A percentile compares a stretch with the other conserved stretches of the same genome.
These are phyloP conservation scores for Acer saccharum DNA, from an alignment of 345 rosid genomes.

Conservation along the genomic window DNA sequence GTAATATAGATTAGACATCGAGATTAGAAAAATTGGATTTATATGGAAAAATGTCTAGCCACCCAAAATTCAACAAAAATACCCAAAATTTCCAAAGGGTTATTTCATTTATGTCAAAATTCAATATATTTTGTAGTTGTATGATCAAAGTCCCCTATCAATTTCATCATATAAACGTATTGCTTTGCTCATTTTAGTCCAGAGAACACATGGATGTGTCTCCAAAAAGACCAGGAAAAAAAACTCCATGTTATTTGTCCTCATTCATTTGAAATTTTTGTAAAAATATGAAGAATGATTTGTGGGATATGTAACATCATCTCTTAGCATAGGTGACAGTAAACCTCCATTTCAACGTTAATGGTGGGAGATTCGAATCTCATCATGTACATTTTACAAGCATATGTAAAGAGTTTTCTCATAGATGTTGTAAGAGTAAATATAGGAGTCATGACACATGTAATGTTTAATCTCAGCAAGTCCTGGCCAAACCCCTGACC, in stretches of 20 bases:
- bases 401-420: no score
- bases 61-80: background rate
- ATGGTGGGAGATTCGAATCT: no score
- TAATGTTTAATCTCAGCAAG: no score
- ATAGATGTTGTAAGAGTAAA: no score
- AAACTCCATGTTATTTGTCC: background rate
- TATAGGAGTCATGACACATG: no score
- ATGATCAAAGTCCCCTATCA: background rate
- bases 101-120: background rate
- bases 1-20: background rate
- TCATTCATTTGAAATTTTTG: no score
- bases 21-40: background rate
- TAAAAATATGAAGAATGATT: background rate
- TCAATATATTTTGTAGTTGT: background rate
- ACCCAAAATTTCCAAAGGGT: background rate
- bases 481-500: no score
- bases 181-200: background rate
- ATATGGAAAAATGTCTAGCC: background rate
- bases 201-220: background rate
- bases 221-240: background rate
- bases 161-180: background rate
- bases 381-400: no score
- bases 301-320: background rate
- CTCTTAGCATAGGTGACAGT: no score
- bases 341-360: no score